Base-by-base conservation (phyloP, 2,329 filamentous ascomycete genomes). In the Nemania abortiva region DNA sequence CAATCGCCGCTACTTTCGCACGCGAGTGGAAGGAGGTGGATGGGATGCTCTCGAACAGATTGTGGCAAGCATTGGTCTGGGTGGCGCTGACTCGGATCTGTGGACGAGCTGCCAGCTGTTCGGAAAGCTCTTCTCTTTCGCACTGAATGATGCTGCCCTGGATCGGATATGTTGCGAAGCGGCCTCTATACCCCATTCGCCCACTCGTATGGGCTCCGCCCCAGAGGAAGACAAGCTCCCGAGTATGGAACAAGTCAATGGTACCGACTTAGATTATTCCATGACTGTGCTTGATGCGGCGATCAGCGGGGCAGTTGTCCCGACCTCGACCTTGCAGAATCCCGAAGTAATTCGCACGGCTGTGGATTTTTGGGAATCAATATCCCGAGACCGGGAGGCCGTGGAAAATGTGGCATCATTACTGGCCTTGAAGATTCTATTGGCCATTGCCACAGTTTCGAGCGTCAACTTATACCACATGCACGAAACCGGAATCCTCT, bases 1-100 rank as follows among this genome's bases (percentile, higher is more conserved):
- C 22, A 99, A 98, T 81, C 88, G 91, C 76, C 89, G 92, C 74
- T 98, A 95, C 82, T 98, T 98, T 79, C 88, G 89, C 67, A 90
- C 90, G 73, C 87, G 89, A 73, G 89, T 97, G 34, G 88, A 92
- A 67, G 90, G 89, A 24, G 92, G 91, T 65, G 94, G 95, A 3
- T 97, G 94, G 91, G 86, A 90, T 72, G 88, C 90, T 7, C 79
- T 98, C 63, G 91, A 96, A 76, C 88, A 92, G 77, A 88, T 88
- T 6, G 87, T 95, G 82, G 88, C 87, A 70, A 89, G 89, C 78
- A 89, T 90, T 79, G 88, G 91, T 39, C 81, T 90, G 62, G 85
- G 91, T 63, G 87, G 87, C 72, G 86, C 86, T 65, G 90, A 92
- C 71, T 85, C 89, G 53, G 92, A 97, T 75, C 81, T 86, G 6